phyloP scores from a whole-genome alignment of 78 protist species.

The Thecamonas trahens region DNA sequence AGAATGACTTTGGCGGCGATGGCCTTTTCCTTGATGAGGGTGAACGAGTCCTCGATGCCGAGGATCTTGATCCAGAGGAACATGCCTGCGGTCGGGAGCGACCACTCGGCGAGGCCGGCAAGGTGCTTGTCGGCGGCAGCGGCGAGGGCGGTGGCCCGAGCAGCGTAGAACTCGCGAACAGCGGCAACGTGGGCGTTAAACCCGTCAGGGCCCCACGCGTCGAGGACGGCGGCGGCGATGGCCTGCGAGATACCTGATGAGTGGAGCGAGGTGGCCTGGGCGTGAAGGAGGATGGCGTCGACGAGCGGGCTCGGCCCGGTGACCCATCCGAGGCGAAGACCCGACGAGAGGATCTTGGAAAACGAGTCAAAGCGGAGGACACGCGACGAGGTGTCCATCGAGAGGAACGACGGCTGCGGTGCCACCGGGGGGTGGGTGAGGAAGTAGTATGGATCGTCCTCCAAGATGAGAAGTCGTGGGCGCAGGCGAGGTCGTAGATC shows the following conservation, averaged over 20 bases:
- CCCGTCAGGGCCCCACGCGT: slow-evolving; percentile 39
- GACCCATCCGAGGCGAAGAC: slow-evolving; percentile 72
- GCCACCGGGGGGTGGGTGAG: not conserved
- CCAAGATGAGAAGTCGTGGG: slow-evolving; percentile 71
- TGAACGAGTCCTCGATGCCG: slow-evolving; percentile 40
- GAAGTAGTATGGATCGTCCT: slow-evolving; percentile 90
- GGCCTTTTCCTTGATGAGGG: slow-evolving; percentile 52
- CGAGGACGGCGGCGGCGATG: not conserved
- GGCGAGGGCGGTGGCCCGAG: slow-evolving; percentile 18
- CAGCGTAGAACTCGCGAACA: slow-evolving; percentile 33
- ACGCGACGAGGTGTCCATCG: slow-evolving; percentile 75
- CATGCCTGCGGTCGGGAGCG: slow-evolving; percentile 61
- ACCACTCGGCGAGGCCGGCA: slow-evolving; percentile 50
- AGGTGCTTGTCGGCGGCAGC: slow-evolving; percentile 25
- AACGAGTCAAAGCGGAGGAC: slow-evolving; percentile 80
- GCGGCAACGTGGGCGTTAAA: slow-evolving; percentile 19
- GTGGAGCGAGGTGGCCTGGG: slow-evolving; percentile 48
- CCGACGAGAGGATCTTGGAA: slow-evolving; percentile 67
- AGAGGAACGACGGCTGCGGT: slow-evolving; percentile 1
- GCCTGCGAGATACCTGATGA: not conserved
- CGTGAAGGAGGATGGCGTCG: slow-evolving; percentile 35
- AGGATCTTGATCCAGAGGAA: slow-evolving; percentile 62
- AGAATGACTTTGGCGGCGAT: slow-evolving; percentile 48
- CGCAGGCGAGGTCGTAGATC: slow-evolving; percentile 20
- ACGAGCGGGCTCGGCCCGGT: slow-evolving; percentile 51